Evolutionary conservation across 352 stramenopile species (phyloP).

Genomic region (Phytophthora sp.): DNA sequence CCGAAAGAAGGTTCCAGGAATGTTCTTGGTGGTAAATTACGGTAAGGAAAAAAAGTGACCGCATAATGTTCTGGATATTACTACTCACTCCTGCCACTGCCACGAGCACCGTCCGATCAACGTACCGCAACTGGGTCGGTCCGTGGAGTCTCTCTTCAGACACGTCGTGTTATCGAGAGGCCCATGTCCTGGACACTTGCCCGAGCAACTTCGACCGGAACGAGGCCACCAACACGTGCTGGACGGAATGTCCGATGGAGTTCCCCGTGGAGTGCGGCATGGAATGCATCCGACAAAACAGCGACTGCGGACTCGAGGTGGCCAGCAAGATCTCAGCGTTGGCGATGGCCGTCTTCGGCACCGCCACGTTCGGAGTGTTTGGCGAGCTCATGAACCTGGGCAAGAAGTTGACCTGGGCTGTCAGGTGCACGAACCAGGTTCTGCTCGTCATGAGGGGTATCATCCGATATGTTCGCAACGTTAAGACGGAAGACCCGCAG

Average conservation of each 20-base stretch:
- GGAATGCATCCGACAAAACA: constrained; percentile 65
- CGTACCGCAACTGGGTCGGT: constrained; percentile 12
- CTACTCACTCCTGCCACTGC: no score
- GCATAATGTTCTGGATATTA: no score
- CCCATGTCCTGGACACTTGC: constrained; percentile 28
- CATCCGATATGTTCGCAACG: constrained; percentile 36
- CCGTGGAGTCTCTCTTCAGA: no score
- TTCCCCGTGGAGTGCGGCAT: constrained; percentile 60
- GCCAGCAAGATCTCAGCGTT: constrained; percentile 45
- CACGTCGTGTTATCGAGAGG: no score
- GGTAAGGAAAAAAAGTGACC: no score
- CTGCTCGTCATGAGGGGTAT: constrained; percentile 31
- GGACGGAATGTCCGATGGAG: constrained; percentile 48
- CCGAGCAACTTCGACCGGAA: constrained; percentile 36
- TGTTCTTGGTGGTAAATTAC: no score
- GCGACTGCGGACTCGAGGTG: constrained; percentile 47
- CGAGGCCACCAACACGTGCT: constrained; percentile 38
- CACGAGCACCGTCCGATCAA: constrained; percentile 4
- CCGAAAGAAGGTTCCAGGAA: no score
- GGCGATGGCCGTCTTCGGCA: constrained; percentile 32
- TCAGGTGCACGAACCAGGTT: constrained; percentile 60
- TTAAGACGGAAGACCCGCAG: constrained; percentile 41
- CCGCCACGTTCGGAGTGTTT: constrained; percentile 6
- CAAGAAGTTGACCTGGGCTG: constrained; percentile 35
- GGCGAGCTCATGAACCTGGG: constrained; percentile 32